Evolutionary conservation across 805 yeast species (phyloP).

Genomic region (Kluyveromyces aestuarii): DNA sequence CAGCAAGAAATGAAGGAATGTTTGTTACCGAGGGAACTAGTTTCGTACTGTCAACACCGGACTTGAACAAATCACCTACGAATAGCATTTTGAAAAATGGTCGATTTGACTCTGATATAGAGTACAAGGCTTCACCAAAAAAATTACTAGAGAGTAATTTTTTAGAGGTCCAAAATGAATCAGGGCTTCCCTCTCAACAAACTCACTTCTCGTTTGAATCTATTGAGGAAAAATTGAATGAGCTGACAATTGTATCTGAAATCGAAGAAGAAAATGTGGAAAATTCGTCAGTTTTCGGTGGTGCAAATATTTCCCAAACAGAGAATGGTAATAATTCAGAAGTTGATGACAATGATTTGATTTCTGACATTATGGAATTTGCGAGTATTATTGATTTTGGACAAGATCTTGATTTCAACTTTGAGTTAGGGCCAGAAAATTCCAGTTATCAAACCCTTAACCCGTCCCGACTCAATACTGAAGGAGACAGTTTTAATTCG

Average conservation of each 20-base stretch:
- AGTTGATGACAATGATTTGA: slow-evolving; percentile 27
- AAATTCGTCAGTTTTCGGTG: neutral
- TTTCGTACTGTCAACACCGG: slow-evolving; percentile 27
- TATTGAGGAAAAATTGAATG: slow-evolving; percentile 21
- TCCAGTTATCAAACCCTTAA: slow-evolving; percentile 5
- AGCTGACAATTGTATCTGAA: slow-evolving; percentile 15
- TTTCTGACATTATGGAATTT: slow-evolving; percentile 36
- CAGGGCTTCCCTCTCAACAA: slow-evolving; percentile 3
- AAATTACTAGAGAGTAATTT: neutral
- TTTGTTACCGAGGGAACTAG: slow-evolving; percentile 31
- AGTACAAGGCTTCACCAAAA: neutral
- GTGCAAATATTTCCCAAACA: neutral
- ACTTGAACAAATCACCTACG: slow-evolving; percentile 30
- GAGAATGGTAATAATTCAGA: neutral
- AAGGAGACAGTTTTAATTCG: neutral
- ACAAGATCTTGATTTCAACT: slow-evolving; percentile 30
- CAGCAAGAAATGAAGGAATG: slow-evolving; percentile 42
- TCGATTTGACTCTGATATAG: slow-evolving; percentile 16
- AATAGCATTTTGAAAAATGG: slow-evolving; percentile 30
- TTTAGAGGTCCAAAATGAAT: neutral
- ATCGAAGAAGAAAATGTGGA: slow-evolving; percentile 6
- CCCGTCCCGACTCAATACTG: neutral
- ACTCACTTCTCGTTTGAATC: slow-evolving; percentile 17
- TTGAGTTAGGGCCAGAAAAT: slow-evolving; percentile 18
- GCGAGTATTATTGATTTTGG: slow-evolving; percentile 40